phyloP scores from a whole-genome alignment of 257 asterid species.

The Salvia miltiorrhiza region DNA sequence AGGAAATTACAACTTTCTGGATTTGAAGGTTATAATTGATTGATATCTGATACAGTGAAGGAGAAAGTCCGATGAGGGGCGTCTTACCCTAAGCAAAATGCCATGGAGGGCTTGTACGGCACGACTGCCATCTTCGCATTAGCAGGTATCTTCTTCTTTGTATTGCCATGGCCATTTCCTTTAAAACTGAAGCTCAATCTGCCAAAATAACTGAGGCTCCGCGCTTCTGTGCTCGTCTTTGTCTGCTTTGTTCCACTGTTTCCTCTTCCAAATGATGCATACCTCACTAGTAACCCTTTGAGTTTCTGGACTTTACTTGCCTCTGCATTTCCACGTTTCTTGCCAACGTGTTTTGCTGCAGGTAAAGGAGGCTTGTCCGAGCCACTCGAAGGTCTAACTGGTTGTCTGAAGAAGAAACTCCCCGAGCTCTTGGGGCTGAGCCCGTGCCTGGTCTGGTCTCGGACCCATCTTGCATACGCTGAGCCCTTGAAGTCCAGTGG shows the following conservation, averaged over 20 bases:
- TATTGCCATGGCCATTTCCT: constrained; percentile 28
- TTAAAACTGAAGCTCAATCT: constrained; percentile 47
- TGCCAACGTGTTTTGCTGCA: constrained; percentile 7
- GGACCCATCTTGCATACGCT: constrained; percentile 62
- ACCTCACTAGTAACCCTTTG: constrained; percentile 44
- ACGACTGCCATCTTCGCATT: constrained; percentile 35
- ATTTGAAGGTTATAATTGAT: background rate
- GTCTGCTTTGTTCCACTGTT: constrained; percentile 25
- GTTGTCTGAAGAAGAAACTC: constrained; percentile 20
- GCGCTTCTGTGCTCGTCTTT: constrained; percentile 23
- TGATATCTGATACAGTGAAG: background rate
- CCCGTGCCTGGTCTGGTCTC: constrained; percentile 41
- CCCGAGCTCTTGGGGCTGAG: constrained; percentile 29
- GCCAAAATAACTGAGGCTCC: constrained; percentile 33
- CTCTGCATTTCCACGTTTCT: constrained; percentile 4
- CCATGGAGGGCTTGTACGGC: constrained; percentile 39
- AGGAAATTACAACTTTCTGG: background rate
- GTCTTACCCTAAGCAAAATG: constrained; percentile 36
- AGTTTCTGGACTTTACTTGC: constrained; percentile 41
- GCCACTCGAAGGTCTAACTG: constrained; percentile 28
- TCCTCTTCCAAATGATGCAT: constrained; percentile 48
- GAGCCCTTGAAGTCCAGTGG: constrained; percentile 64
- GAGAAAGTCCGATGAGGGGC: background rate
- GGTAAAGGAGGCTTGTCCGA: constrained; percentile 8
- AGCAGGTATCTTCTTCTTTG: constrained; percentile 27